phyloP scores from a whole-genome alignment of 164 flowering plant genomes.

The Brasenia schreberi region DNA sequence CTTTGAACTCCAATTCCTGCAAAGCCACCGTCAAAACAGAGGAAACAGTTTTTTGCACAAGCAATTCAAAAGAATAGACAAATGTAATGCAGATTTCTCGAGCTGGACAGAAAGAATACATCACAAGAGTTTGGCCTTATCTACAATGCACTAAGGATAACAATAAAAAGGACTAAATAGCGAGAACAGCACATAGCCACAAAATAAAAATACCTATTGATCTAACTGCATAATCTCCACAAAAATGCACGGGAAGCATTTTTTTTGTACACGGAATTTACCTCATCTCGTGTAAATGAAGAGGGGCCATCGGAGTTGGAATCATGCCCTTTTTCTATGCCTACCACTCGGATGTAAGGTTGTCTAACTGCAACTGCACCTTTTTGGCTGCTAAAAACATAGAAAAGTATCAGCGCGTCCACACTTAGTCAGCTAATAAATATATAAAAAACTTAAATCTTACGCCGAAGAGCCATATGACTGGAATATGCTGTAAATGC shows the following conservation, averaged over 20 bases:
- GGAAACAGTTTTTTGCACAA: background rate
- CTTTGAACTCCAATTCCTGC: constrained; percentile 83
- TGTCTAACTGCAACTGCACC: constrained; percentile 98
- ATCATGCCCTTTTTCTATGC: constrained; percentile 76
- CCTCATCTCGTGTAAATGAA: constrained; percentile 75
- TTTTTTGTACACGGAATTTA: constrained; percentile 10
- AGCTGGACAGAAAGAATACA: background rate
- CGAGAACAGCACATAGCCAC: background rate
- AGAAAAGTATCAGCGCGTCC: background rate
- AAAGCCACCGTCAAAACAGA: constrained; percentile 2
- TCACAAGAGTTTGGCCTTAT: background rate
- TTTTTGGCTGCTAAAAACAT: constrained; percentile 52
- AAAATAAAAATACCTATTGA: background rate
- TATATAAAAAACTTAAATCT: constrained; percentile 7
- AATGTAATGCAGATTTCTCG: background rate
- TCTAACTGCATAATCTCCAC: background rate
- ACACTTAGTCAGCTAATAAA: background rate
- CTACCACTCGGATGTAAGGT: constrained; percentile 95
- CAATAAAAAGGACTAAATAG: background rate
- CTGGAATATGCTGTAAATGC: constrained; percentile 91
- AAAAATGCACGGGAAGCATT: background rate
- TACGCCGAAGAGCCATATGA: constrained; percentile 77
- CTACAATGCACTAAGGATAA: background rate
- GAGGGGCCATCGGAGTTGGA: constrained; percentile 64
- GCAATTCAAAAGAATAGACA: background rate